Evolutionary conservation across 2,329 filamentous ascomycete species (phyloP).

Genomic region (Trichoderma sp.): DNA sequence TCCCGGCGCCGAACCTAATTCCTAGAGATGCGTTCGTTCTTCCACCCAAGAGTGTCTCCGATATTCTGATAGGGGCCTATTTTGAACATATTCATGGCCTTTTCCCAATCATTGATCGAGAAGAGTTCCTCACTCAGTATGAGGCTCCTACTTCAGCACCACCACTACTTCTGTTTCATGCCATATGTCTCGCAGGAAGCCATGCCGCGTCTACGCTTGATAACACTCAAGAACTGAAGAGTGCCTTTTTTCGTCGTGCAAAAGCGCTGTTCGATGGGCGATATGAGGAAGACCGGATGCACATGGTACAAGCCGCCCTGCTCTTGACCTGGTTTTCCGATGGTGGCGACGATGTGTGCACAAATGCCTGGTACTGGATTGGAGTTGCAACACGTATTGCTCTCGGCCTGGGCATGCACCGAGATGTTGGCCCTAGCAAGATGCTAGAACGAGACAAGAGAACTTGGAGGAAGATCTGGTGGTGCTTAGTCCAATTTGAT

Average conservation of each 20-base stretch:
- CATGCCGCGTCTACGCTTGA: neutral
- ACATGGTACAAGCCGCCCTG: constrained; percentile 50
- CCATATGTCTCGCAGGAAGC: neutral
- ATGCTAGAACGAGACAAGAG: constrained; percentile 13
- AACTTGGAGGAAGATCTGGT: constrained; percentile 21
- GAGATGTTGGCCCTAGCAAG: constrained; percentile 25
- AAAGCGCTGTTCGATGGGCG: constrained; percentile 53
- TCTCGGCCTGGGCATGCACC: constrained; percentile 45
- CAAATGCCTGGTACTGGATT: neutral
- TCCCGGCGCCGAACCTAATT: constrained; percentile 36
- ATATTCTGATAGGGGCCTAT: neutral
- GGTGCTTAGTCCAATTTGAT: constrained; percentile 24
- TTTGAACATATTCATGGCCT: neutral
- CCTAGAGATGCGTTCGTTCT: neutral
- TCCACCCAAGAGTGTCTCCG: neutral
- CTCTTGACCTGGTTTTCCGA: constrained; percentile 54
- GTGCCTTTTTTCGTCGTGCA: neutral
- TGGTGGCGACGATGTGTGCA: constrained; percentile 48
- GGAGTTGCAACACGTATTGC: neutral
- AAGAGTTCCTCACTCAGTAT: neutral
- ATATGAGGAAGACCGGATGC: constrained; percentile 51
- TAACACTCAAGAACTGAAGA: neutral
- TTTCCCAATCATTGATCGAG: neutral
- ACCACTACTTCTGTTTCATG: neutral
- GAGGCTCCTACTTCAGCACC: neutral